A percentile compares a stretch with the other conserved stretches of the same genome.
These are phyloP conservation scores for Wolfiporia cocos DNA, from an alignment of 1,284 basidiomycete genomes.

Conservation along the genomic window DNA sequence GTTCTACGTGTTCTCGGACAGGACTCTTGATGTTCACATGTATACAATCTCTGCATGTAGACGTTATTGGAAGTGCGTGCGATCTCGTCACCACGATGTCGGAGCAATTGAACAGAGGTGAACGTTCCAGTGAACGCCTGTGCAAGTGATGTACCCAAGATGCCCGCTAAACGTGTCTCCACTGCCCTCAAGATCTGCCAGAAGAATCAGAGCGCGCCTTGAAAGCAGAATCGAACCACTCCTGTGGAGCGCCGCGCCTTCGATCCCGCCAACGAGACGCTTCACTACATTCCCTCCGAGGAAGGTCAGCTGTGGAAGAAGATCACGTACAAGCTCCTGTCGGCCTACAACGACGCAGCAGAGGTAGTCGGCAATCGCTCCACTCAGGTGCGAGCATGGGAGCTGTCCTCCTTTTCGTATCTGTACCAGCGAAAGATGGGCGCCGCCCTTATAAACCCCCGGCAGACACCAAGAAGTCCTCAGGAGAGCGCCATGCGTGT, in stretches of 20 bases:
- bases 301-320: conserved; percentile 32
- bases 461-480: conserved; percentile 30
- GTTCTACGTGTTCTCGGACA: too few relatives aligned
- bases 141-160: conserved; percentile 19
- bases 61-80: too few relatives aligned
- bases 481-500: conserved; percentile 40
- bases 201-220: conserved; percentile 6
- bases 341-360: conserved; percentile 30
- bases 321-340: conserved; percentile 25
- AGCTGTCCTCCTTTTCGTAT: conserved; percentile 42
- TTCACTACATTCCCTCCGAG: too few relatives aligned
- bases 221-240: conserved; percentile 13
- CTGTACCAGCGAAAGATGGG: conserved; percentile 44
- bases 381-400: conserved; percentile 46
- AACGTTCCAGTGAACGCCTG: too few relatives aligned
- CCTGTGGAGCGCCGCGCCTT: conserved; percentile 13
- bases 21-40: too few relatives aligned
- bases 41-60: too few relatives aligned
- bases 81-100: too few relatives aligned
- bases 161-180: neutral
- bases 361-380: conserved; percentile 36
- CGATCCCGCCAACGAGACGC: conserved; percentile 9
- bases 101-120: too few relatives aligned
- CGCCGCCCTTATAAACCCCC: conserved; percentile 26
- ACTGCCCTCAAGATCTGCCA: conserved; percentile 7